These are phyloP conservation scores for Candida cerambycidarum DNA, from an alignment of 805 yeast genomes.

Conservation along the genomic window DNA sequence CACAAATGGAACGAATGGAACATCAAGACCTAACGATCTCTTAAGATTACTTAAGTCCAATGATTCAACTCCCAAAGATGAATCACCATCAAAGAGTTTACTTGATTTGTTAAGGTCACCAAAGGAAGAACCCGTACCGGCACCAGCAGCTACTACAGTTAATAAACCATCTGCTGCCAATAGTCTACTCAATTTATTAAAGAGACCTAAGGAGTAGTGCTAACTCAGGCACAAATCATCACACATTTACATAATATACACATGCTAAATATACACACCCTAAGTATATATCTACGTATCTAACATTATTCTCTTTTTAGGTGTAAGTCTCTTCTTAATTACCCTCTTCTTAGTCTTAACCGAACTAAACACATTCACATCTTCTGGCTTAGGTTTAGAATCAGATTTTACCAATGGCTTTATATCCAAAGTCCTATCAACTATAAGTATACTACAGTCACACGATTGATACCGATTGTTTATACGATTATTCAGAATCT, in stretches of 20 bases:
- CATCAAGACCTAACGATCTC: slow-evolving; percentile 15
- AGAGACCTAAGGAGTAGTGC: slow-evolving; percentile 13
- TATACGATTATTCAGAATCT: slow-evolving; percentile 10
- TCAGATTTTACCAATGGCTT: not conserved
- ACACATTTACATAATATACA: not conserved
- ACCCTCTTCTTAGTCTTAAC: slow-evolving; percentile 2
- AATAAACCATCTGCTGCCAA: slow-evolving; percentile 19
- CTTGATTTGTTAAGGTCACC: slow-evolving; percentile 13
- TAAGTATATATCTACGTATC: too few species aligned
- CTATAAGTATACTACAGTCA: slow-evolving; percentile 3
- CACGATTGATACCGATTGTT: slow-evolving; percentile 7
- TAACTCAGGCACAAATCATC: not conserved
- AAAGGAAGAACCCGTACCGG: slow-evolving; percentile 1
- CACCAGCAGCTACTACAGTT: not conserved
- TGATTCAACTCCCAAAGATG: not conserved
- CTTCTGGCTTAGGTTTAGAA: not conserved
- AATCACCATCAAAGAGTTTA: slow-evolving; percentile 16
- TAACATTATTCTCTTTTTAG: slow-evolving; percentile 2
- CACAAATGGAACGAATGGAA: too few species aligned
- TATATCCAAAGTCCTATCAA: slow-evolving; percentile 7
- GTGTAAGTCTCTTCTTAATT: not conserved
- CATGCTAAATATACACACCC: too few species aligned
- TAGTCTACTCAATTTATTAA: slow-evolving; percentile 22
- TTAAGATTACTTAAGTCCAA: slow-evolving; percentile 13
- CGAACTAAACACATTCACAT: slow-evolving; percentile 4